Percentiles rank a stretch among this genome's conserved stretches.
These are phyloP conservation scores for Xylaria digitata DNA, from an alignment of 2,329 filamentous ascomycete species.

Conservation along the genomic window DNA sequence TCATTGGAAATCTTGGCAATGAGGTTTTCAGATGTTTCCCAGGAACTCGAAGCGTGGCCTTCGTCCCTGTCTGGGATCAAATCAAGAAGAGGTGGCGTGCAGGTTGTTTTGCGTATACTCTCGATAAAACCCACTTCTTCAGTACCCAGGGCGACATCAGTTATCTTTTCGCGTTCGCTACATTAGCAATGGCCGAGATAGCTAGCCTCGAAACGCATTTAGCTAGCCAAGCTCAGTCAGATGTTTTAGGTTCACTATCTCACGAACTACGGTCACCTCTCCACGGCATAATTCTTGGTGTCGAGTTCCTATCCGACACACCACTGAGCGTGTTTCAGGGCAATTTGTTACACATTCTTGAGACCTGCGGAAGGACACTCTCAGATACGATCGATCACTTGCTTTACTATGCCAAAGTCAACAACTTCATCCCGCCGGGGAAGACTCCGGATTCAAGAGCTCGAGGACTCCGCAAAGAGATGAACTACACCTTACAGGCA, in stretches of 20 bases:
- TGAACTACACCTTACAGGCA: slow-evolving; percentile 35
- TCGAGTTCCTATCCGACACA: slow-evolving; percentile 66
- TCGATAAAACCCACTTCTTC: slow-evolving; percentile 56
- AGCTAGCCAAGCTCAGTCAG: slow-evolving; percentile 63
- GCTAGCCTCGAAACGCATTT: slow-evolving; percentile 55
- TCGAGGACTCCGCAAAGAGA: slow-evolving; percentile 30
- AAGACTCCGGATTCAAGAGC: slow-evolving; percentile 33
- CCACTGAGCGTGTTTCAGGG: slow-evolving; percentile 59
- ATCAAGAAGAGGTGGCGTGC: slow-evolving; percentile 55
- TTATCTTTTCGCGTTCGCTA: slow-evolving; percentile 63
- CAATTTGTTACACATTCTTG: slow-evolving; percentile 61
- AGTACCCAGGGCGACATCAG: slow-evolving; percentile 61
- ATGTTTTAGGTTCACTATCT: slow-evolving; percentile 69
- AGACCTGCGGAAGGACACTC: slow-evolving; percentile 62
- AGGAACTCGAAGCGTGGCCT: slow-evolving; percentile 28
- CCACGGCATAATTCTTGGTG: slow-evolving; percentile 67
- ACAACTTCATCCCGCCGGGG: slow-evolving; percentile 49
- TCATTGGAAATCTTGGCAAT: slow-evolving; percentile 27
- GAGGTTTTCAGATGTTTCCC: slow-evolving; percentile 33
- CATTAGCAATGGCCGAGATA: slow-evolving; percentile 67
- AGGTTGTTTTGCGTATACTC: slow-evolving; percentile 63
- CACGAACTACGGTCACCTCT: slow-evolving; percentile 71
- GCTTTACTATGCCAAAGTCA: slow-evolving; percentile 66
- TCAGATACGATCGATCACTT: slow-evolving; percentile 66
- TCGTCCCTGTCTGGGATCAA: slow-evolving; percentile 34